Evolutionary conservation across 768 basidiomycete species (phyloP), one percentile per base, ranked within the genome.

Genomic region (Calocera viscosa): DNA sequence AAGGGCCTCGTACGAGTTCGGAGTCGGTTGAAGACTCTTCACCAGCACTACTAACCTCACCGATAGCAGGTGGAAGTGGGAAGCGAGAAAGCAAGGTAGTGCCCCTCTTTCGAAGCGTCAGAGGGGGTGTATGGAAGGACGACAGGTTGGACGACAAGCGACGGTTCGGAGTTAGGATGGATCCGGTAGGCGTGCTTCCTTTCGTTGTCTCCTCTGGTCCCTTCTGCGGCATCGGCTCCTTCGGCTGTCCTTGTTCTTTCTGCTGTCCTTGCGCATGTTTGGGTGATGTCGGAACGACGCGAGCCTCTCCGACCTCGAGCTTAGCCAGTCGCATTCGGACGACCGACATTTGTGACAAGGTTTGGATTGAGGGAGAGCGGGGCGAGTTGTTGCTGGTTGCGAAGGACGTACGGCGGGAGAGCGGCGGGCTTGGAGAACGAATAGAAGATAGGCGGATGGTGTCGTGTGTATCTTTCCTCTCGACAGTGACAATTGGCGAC

Each of bases 291-390:
- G 53, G 53, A 7, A 60, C 5, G 24, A 60, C 53, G 14, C 30
- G 24, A 11, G 53, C 53, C 19, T 60, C 53, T 16, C 53, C 53
- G 10, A 60, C 53, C 30, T 60, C 53, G 24, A 60, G 53, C 53
- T 60, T 60, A 32, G 53, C 53, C 30, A 60, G 53, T 7, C 53
- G 53, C 53, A 60, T 60, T 2, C 53, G 53, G 14, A 60, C 53
- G 24, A 60, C 53, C 7, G 53, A 60, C 53, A 60, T 28, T 26
- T 60, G 53, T 10, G 53, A 26, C 53, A 60, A 19, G 11, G 53
- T 60, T 26, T 60, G 53, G 30, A 60, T 60, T 11, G 53, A 60
- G 11, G 53, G 53, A 5, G 53, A 60, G 30, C 53, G 53, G 7
- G 53, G 53, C 22, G 53, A 60, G 53, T 60, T 60, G 53, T 60